Percentiles rank a stretch among this genome's conserved stretches.
phyloP scores from a whole-genome alignment of 768 basidiomycete species.

The Psilocybe azurescens region DNA sequence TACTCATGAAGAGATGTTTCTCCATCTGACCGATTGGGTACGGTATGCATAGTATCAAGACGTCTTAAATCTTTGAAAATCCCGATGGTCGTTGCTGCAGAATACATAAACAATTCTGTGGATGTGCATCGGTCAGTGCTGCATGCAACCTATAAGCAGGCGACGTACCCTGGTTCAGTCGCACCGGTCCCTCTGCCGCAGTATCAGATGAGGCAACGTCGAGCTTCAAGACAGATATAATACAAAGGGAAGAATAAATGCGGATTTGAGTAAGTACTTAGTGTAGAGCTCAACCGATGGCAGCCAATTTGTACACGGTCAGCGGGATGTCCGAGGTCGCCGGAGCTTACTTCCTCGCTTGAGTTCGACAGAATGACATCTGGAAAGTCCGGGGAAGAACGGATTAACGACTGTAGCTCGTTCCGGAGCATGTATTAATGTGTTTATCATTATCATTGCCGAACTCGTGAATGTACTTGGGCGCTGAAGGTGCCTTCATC shows the following conservation, averaged over 20 bases:
- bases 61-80: no score
- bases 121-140: no score
- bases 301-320: neutral
- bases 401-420: neutral
- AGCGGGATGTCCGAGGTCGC: neutral
- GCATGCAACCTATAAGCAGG: no score
- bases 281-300: neutral
- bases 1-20: no score
- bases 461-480: neutral
- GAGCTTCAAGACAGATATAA: no score
- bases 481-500: neutral
- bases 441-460: neutral
- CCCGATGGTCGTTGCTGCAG: no score
- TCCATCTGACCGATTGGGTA: no score
- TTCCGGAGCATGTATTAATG: neutral
- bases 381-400: neutral
- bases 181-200: no score
- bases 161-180: no score
- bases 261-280: neutral
- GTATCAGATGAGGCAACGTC: no score
- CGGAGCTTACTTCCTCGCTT: neutral
- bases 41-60: no score
- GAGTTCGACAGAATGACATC: neutral
- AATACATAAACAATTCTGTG: no score
- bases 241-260: slow-evolving; percentile 5